phyloP scores from a whole-genome alignment of 805 yeast species.

The Wickerhamiella cacticola region DNA sequence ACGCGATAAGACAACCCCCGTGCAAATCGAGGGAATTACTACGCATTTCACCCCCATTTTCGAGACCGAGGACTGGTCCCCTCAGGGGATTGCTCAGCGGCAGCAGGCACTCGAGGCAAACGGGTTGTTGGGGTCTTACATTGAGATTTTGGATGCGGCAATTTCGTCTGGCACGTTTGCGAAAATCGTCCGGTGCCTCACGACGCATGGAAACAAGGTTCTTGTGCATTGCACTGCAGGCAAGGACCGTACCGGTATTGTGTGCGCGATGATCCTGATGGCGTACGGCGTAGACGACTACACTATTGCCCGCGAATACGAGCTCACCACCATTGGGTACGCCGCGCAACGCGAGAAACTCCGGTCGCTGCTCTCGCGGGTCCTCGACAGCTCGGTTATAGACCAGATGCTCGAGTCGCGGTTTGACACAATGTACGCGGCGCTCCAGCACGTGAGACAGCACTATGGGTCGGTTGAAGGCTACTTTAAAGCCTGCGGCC shows the following conservation, averaged over 20 bases:
- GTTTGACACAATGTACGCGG: constrained; percentile 57
- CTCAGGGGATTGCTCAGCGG: constrained; percentile 47
- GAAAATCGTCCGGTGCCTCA: constrained; percentile 40
- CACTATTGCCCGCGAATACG: constrained; percentile 63
- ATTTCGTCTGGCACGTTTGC: constrained; percentile 1
- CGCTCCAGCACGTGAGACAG: constrained; percentile 40
- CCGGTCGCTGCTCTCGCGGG: not conserved
- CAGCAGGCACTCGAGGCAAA: not conserved
- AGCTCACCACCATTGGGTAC: constrained; percentile 43
- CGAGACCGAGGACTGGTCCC: constrained; percentile 43
- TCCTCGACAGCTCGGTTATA: constrained; percentile 29
- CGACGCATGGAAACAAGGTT: constrained; percentile 31
- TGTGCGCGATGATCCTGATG: constrained; percentile 53
- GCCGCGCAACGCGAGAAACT: not conserved
- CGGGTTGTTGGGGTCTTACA: constrained; percentile 38
- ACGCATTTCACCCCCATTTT: constrained; percentile 50
- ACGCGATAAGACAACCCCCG: constrained; percentile 30
- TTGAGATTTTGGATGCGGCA: constrained; percentile 39
- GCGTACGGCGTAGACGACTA: constrained; percentile 54
- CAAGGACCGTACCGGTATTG: constrained; percentile 71
- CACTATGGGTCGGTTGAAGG: constrained; percentile 44
- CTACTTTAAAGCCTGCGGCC: constrained; percentile 30
- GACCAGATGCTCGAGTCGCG: constrained; percentile 49
- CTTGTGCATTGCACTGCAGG: constrained; percentile 77
- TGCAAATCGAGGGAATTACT: constrained; percentile 36